Evolutionary conservation across 2,329 filamentous ascomycete species (phyloP), one percentile per base, ranked within the genome.

Genomic region (Trichoderma guizhouense): DNA sequence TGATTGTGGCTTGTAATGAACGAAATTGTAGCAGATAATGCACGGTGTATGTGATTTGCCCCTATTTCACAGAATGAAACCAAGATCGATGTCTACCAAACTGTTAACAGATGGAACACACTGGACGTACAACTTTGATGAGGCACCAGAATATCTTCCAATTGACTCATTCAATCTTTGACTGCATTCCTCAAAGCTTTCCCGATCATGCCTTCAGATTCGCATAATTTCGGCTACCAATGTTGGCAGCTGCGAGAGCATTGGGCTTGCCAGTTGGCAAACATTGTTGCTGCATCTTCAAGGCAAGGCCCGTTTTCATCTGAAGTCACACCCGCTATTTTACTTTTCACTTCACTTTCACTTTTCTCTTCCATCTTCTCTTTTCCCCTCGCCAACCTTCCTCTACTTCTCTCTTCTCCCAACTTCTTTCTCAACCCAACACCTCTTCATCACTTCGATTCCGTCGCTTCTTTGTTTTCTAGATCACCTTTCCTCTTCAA

Each of bases 231-330:
- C 18, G 21, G 12, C 28, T 69, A 21, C 30, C 28, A 53, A 14
- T 26, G 24, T 24, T 28, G 24, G 30, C 66, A 69, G 39, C 66
- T 69, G 66, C 66, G 32, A 9, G 28, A 51, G 15, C 53, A 14
- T 14, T 4, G 57, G 55, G 58, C 51, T 58, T 63, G 66, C 73
- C 74, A 74, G 69, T 69, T 73, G 74, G 71, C 71, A 71, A 15
- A 36, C 15, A 28, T 47, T 36, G n/a, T 47, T 28, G 14, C 18
- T 34, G 34, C 53, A 18, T n/a, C n/a, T 32, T 21, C 63, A 43
- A 66, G 58, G 39, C 55, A 43, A 66, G 47, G 26, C 12, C 58
- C 64, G 47, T 26, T 30, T 65, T 65, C 71, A 18, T 71, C 71
- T 30, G 32, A 66, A 53, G 26, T 58, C 60, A n/a, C 51, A 26